These are phyloP conservation scores for Didymella segeticola DNA, from an alignment of 2,329 filamentous ascomycete species.

Conservation along the genomic window DNA sequence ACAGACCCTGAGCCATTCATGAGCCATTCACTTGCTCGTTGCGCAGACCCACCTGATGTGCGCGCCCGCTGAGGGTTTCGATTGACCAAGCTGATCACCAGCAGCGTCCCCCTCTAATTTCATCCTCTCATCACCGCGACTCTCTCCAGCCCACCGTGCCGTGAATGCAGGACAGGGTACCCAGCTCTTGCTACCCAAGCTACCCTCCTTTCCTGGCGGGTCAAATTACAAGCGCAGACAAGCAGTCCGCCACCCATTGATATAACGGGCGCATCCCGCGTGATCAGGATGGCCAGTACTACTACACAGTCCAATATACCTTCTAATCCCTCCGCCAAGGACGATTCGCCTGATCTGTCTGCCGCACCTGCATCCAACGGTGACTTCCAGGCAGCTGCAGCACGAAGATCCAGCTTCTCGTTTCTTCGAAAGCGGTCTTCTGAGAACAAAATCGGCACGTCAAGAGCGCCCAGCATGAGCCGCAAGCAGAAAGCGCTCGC, in stretches of 20 bases:
- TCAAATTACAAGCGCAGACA: slow-evolving; percentile 36
- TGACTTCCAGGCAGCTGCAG: slow-evolving; percentile 16
- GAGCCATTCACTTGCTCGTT: slow-evolving; percentile 16
- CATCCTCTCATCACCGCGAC: slow-evolving; percentile 6
- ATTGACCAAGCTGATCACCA: slow-evolving; percentile 16
- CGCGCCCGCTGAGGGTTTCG: slow-evolving; percentile 11
- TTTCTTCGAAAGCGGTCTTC: slow-evolving; percentile 19
- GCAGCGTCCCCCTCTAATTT: slow-evolving; percentile 34
- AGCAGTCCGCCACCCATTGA: slow-evolving; percentile 19
- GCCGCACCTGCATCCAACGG: slow-evolving; percentile 14
- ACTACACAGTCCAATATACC: slow-evolving; percentile 26
- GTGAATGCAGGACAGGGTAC: slow-evolving; percentile 17
- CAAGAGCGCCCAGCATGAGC: slow-evolving; percentile 49
- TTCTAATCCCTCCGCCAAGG: slow-evolving; percentile 24
- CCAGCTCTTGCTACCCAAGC: slow-evolving; percentile 20
- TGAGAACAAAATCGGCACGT: slow-evolving; percentile 14
- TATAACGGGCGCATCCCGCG: slow-evolving; percentile 33
- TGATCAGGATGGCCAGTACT: slow-evolving; percentile 38
- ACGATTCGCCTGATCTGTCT: slow-evolving; percentile 40
- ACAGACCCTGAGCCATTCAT: slow-evolving; percentile 28
- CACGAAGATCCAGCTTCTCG: slow-evolving; percentile 17
- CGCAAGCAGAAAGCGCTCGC: slow-evolving; percentile 63
- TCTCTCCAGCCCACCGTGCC: slow-evolving; percentile 9
- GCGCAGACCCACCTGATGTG: slow-evolving; percentile 18
- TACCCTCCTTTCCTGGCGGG: slow-evolving; percentile 30